These are phyloP conservation scores for Ilyonectria robusta DNA, from an alignment of 2,329 filamentous ascomycete genomes.

Conservation along the genomic window DNA sequence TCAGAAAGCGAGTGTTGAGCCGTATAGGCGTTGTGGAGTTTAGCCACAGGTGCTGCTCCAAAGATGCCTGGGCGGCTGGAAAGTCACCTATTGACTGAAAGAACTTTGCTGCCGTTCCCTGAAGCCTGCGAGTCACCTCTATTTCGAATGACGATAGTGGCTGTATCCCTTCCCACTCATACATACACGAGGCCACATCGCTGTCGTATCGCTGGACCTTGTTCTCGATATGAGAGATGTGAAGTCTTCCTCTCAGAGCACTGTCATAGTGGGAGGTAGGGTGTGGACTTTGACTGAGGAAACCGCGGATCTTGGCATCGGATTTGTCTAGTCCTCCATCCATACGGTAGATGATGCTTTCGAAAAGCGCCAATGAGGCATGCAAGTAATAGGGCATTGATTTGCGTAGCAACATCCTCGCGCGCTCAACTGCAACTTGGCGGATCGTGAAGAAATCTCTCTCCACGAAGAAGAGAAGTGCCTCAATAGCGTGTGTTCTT, in stretches of 20 bases:
- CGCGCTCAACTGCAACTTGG: slow-evolving; percentile 41
- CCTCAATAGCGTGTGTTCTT: slow-evolving; percentile 44
- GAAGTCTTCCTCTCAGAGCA: slow-evolving; percentile 49
- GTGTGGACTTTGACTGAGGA: slow-evolving; percentile 35
- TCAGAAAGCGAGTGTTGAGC: slow-evolving; percentile 43
- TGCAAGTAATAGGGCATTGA: slow-evolving; percentile 52
- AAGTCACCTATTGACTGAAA: slow-evolving; percentile 54
- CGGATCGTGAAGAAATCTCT: slow-evolving; percentile 49
- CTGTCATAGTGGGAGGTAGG: slow-evolving; percentile 46
- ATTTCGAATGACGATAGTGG: slow-evolving; percentile 51
- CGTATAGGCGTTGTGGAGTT: slow-evolving; percentile 45
- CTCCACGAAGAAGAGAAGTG: slow-evolving; percentile 50
- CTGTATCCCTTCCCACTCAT: slow-evolving; percentile 48
- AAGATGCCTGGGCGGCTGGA: slow-evolving; percentile 43
- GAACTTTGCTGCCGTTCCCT: slow-evolving; percentile 50
- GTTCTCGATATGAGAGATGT: slow-evolving; percentile 53
- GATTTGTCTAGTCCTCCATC: slow-evolving; percentile 47
- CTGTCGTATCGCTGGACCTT: slow-evolving; percentile 52
- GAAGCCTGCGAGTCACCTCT: slow-evolving; percentile 52
- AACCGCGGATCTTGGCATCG: slow-evolving; percentile 44
- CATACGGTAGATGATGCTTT: slow-evolving; percentile 50
- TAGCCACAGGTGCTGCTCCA: slow-evolving; percentile 50
- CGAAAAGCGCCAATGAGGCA: slow-evolving; percentile 49
- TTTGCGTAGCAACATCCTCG: slow-evolving; percentile 43
- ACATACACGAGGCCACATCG: slow-evolving; percentile 49